Evolutionary conservation across 768 basidiomycete genomes (phyloP).

Genomic region (Tricholoma hemisulphureum): DNA sequence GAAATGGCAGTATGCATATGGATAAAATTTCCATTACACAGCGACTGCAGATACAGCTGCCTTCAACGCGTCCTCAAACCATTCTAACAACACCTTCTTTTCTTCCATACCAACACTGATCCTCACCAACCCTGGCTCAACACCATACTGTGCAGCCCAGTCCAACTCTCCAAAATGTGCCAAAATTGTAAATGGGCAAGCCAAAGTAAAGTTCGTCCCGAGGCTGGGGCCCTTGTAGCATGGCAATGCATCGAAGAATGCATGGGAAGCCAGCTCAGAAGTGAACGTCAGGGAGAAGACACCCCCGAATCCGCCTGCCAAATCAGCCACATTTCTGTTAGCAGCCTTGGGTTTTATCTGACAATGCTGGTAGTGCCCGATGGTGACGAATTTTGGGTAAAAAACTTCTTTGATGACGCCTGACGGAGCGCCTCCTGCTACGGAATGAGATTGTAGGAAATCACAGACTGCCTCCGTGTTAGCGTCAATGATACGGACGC

Average conservation of each 20-base stretch:
- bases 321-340: conserved; percentile 24
- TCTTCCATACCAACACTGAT: conserved; percentile 93
- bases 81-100: conserved; percentile 47
- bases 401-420: conserved; percentile 77
- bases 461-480: conserved; percentile 86
- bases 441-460: conserved; percentile 62
- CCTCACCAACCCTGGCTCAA: conserved; percentile 80
- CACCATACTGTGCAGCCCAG: conserved; percentile 87
- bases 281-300: conserved; percentile 87
- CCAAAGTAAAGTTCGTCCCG: conserved; percentile 95
- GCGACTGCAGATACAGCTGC: conserved; percentile 61
- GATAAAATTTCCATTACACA: conserved; percentile 2
- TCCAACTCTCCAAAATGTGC: conserved; percentile 88
- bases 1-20: not conserved
- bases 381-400: conserved; percentile 83
- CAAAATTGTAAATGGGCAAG: conserved; percentile 89
- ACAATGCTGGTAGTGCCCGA: conserved; percentile 68
- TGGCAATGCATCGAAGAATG: conserved; percentile 81
- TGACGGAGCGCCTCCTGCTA: conserved; percentile 34
- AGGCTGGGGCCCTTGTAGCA: conserved; percentile 89
- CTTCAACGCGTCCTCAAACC: conserved; percentile 62
- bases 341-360: conserved; percentile 46
- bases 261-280: conserved; percentile 58
- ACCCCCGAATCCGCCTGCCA: conserved; percentile 71
- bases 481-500: conserved; percentile 71